Evolutionary conservation across 106 monocot genomes (phyloP), one percentile per base, ranked within the genome.

Genomic region (Allium sativum): DNA sequence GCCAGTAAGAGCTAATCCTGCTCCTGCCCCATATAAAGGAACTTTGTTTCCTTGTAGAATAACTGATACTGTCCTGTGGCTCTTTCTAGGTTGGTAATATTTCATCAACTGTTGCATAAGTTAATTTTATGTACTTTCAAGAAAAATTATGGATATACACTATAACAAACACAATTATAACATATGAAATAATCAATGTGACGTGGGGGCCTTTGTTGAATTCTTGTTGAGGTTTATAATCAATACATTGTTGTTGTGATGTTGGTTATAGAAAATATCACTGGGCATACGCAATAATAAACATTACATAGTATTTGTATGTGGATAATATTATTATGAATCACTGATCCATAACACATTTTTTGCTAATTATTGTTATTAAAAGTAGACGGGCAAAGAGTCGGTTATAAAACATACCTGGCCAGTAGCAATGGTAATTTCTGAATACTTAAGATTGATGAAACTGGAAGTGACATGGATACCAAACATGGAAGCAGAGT

Each of bases 1-100:
- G 64, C 53, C 81, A 1, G 91, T 67, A 0, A 88, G 56, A 22
- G 76, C 52, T 53, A 98, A 44, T 12, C 87, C 77, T 31, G 87
- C 87, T 7, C 96, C 85, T 1, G 91, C 91, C 0, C 96, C 96
- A 53, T 98, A 98, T 13, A 98, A 76, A 20, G 96, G 96, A 43
- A 85, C 80, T 71, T 98, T 98, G 9, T 82, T 82, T 46, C 91
- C 91, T 59, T 74, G 70, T 8, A 98, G 18, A 17, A 88, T 15
- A 9, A 85, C 65, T 18, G 84, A 69, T 4, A 76, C 72, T 19
- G 60, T 72, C 46, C 73, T 72, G 21, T 68, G 82, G 70, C 96
- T 98, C 63, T 80, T 91, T 68, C 84, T 80, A 3, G 91, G 91
- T 45, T 84, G 87, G 59, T 91, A 92, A 56, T 84, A 88, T 69